Evolutionary conservation across 2,329 filamentous ascomycete species (phyloP).

Genomic region (Scytalidium sp.): DNA sequence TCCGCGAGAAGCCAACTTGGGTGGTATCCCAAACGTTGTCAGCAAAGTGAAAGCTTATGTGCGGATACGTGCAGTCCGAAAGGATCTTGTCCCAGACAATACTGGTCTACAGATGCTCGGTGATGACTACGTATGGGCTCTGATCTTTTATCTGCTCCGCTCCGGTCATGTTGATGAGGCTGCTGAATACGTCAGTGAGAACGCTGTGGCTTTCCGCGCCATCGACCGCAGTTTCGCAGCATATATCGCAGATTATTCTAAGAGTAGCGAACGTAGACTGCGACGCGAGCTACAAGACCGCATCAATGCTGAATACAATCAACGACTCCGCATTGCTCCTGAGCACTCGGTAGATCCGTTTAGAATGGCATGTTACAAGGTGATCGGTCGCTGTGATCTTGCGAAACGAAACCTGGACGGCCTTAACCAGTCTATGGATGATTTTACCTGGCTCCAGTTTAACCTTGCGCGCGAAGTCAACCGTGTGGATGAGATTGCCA

Average conservation of each 20-base stretch:
- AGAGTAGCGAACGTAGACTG: slow-evolving; percentile 72
- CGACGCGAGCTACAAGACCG: slow-evolving; percentile 78
- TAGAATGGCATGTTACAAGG: slow-evolving; percentile 96
- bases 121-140: slow-evolving; percentile 87
- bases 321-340: slow-evolving; percentile 78
- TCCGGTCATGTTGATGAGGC: slow-evolving; percentile 83
- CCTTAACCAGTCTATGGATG: slow-evolving; percentile 62
- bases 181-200: slow-evolving; percentile 77
- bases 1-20: slow-evolving; percentile 83
- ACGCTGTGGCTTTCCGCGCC: slow-evolving; percentile 78
- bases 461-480: slow-evolving; percentile 66
- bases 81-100: slow-evolving; percentile 80
- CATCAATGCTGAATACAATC: slow-evolving; percentile 86
- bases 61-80: slow-evolving; percentile 72
- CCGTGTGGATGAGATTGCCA: slow-evolving; percentile 60
- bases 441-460: slow-evolving; percentile 72
- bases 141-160: slow-evolving; percentile 88
- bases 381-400: slow-evolving; percentile 78
- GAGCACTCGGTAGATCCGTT: slow-evolving; percentile 91
- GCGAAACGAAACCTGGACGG: slow-evolving; percentile 61
- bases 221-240: slow-evolving; percentile 87
- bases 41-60: slow-evolving; percentile 95
- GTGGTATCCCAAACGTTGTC: slow-evolving; percentile 81
- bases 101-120: slow-evolving; percentile 76
- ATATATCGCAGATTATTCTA: slow-evolving; percentile 83